These are phyloP conservation scores for Oryza meridionalis DNA, from an alignment of 176 grass and related monocot genomes.

Conservation along the genomic window DNA sequence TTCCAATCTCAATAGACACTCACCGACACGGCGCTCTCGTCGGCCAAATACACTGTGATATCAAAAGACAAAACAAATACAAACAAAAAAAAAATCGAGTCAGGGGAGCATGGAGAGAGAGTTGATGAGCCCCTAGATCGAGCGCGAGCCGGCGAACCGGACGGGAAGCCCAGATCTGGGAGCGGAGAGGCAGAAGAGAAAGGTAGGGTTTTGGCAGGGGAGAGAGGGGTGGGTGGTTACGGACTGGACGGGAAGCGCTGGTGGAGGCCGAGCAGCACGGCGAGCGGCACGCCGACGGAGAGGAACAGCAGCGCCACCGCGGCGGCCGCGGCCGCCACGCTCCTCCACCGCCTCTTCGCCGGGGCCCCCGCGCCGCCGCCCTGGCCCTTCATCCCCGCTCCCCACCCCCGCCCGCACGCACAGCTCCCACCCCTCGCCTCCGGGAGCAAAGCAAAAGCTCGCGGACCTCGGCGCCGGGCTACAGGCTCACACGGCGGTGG, in stretches of 20 bases:
- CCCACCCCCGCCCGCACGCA: not conserved
- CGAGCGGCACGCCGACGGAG: constrained; percentile 62
- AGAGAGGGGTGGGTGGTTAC: not conserved
- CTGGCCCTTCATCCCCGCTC: constrained; percentile 54
- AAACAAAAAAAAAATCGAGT: not conserved
- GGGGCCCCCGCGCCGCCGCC: constrained; percentile 14
- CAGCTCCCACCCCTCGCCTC: too few species aligned
- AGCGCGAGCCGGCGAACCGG: not conserved
- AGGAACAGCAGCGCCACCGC: constrained; percentile 51
- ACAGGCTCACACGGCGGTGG: not conserved
- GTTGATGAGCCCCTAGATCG: not conserved
- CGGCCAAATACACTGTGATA: constrained; percentile 51
- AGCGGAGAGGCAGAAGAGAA: not conserved
- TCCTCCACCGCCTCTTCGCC: constrained; percentile 64
- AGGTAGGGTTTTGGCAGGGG: constrained; percentile 20
- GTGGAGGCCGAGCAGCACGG: constrained; percentile 71
- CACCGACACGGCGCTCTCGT: constrained; percentile 52
- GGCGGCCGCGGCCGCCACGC: constrained; percentile 39
- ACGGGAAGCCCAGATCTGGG: constrained; percentile 26
- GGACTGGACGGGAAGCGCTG: constrained; percentile 60
- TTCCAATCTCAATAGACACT: constrained; percentile 23
- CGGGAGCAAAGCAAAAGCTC: not conserved
- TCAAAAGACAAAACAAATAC: not conserved
- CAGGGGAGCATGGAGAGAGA: not conserved
- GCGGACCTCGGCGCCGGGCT: not conserved